These are phyloP conservation scores for Pyrrhoderma noxium DNA, from an alignment of 1,284 basidiomycete genomes.

Conservation along the genomic window DNA sequence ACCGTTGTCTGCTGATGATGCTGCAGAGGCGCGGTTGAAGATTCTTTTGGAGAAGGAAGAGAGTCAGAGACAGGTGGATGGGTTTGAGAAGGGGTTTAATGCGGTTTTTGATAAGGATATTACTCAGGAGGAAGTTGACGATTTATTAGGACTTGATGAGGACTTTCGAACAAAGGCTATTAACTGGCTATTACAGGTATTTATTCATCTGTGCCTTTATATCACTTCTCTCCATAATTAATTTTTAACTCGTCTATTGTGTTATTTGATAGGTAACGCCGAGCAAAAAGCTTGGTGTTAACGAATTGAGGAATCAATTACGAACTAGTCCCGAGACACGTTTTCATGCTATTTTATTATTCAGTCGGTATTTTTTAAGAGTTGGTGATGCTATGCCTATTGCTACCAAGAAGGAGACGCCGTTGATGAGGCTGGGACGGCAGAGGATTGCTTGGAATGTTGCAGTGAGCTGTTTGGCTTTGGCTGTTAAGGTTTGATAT, in stretches of 20 bases:
- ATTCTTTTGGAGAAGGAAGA: conserved; percentile 10
- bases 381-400: conserved; percentile 16
- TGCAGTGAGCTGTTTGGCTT: conserved; percentile 17
- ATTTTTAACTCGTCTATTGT: background rate
- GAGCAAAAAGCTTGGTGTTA: conserved; percentile 11
- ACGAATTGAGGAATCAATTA: conserved; percentile 11
- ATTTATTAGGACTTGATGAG: conserved; percentile 13
- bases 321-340: conserved; percentile 15
- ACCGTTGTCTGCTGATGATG: conserved; percentile 11
- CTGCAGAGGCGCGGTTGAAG: conserved; percentile 12
- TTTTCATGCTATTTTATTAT: conserved; percentile 16
- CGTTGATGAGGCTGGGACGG: conserved; percentile 14
- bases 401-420: conserved; percentile 13
- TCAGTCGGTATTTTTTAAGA: conserved; percentile 15
- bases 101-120: conserved; percentile 8
- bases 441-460: conserved; percentile 16
- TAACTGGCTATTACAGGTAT: conserved; percentile 16
- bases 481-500: conserved; percentile 15
- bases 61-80: conserved; percentile 5
- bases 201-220: background rate
- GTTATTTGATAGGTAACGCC: conserved; percentile 10
- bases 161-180: conserved; percentile 10
- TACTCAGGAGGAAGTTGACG: conserved; percentile 11
- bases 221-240: too few relatives aligned
- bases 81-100: conserved; percentile 13